Evolutionary conservation across 805 yeast species (phyloP).

Genomic region (Ogataea wickerhamii): DNA sequence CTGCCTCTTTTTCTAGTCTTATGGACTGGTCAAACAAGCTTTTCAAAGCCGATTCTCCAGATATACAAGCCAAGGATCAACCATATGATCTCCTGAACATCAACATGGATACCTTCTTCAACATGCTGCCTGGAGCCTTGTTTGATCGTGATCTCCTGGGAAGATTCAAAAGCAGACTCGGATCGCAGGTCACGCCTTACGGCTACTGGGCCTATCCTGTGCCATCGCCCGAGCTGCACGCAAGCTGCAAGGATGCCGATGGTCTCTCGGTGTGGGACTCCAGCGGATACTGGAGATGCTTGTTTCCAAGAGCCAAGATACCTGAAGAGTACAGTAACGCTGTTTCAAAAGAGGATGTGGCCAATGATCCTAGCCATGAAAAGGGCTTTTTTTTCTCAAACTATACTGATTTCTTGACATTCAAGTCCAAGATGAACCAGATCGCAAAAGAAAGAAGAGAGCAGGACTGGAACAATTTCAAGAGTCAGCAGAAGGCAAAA

Average conservation of each 20-base stretch:
- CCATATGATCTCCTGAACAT: neutral
- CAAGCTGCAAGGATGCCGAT: constrained; percentile 55
- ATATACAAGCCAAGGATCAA: neutral
- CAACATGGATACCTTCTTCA: constrained; percentile 2
- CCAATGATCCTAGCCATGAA: constrained; percentile 36
- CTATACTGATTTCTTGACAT: constrained; percentile 60
- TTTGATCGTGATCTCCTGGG: constrained; percentile 6
- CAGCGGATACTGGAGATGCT: constrained; percentile 86
- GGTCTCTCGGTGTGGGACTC: constrained; percentile 82
- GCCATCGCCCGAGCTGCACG: constrained; percentile 45
- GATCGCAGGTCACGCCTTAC: constrained; percentile 11
- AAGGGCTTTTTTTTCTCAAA: constrained; percentile 62
- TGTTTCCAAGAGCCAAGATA: constrained; percentile 58
- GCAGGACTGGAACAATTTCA: constrained; percentile 22
- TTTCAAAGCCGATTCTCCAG: constrained; percentile 3
- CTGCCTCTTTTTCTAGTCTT: constrained; percentile 14
- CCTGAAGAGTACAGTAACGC: constrained; percentile 32
- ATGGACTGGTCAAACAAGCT: constrained; percentile 12
- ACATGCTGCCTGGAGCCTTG: constrained; percentile 3
- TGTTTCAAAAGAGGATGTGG: constrained; percentile 59
- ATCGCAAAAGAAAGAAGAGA: constrained; percentile 38
- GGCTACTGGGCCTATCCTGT: constrained; percentile 27
- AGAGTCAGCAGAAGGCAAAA: constrained; percentile 22
- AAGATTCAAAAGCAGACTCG: constrained; percentile 4
- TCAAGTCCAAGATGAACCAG: constrained; percentile 57